A percentile compares a stretch with the other conserved stretches of the same genome.
Evolutionary conservation across 2,329 filamentous ascomycete genomes (phyloP).

Genomic region (Calonectria leucothoes): DNA sequence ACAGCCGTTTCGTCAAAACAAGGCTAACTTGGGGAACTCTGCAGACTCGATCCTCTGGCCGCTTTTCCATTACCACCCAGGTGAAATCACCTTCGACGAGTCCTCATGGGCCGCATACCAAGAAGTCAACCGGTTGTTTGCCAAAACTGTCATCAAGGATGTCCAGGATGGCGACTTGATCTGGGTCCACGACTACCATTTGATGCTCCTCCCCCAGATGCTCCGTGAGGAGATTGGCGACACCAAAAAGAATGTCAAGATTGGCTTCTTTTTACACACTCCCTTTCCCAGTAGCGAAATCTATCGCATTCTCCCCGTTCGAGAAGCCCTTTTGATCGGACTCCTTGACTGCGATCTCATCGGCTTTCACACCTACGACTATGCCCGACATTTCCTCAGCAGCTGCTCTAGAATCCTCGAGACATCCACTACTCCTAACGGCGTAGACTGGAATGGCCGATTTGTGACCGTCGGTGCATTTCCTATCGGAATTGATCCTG

Average conservation of each 20-base stretch:
- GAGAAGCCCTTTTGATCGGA: conserved; percentile 87
- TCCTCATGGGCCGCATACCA: conserved; percentile 93
- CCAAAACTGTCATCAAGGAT: conserved; percentile 86
- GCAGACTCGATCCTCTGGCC: conserved; percentile 97
- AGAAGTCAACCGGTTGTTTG: conserved; percentile 93
- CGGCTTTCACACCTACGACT: conserved; percentile 99
- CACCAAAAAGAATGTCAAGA: conserved; percentile 90
- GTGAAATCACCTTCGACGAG: conserved; percentile 98
- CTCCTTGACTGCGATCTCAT: conserved; percentile 94
- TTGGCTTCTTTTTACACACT: conserved; percentile 98
- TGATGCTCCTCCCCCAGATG: conserved; percentile 97
- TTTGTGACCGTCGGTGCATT: conserved; percentile 94
- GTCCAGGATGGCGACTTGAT: conserved; percentile 94
- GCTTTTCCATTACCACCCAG: conserved; percentile 97
- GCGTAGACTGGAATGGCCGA: conserved; percentile 89
- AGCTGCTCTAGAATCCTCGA: conserved; percentile 93
- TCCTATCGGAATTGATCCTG: conserved; percentile 96
- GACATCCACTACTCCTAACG: conserved; percentile 87
- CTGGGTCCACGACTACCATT: conserved; percentile 98
- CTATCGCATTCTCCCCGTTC: conserved; percentile 93
- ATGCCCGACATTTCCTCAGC: conserved; percentile 96
- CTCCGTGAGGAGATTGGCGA: conserved; percentile 88
- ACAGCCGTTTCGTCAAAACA: not conserved
- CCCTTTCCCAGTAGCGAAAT: conserved; percentile 98
- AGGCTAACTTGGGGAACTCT: conserved; percentile 21